Percentiles rank a stretch among this genome's conserved stretches.
Conservation (phyloP, 2,329 filamentous ascomycete species). For the Fusarium robinianum region DNA sequence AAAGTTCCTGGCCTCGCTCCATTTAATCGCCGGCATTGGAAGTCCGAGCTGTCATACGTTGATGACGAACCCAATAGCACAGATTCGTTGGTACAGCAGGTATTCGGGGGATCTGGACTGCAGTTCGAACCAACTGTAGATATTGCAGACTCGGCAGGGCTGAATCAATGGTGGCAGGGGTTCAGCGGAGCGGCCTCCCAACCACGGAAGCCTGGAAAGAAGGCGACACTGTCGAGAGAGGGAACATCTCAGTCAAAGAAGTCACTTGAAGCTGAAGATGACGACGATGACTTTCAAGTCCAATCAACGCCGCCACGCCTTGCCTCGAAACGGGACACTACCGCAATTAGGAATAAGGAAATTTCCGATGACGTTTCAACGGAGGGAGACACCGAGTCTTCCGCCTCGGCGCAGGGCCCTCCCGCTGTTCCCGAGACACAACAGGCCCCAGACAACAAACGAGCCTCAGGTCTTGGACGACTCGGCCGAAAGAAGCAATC, state of each 20-base stretch:
- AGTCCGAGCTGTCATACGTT: conserved; percentile 31
- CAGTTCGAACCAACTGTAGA: conserved; percentile 37
- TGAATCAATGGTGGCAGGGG: conserved; percentile 57
- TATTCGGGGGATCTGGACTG: conserved; percentile 47
- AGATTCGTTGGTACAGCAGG: conserved; percentile 45
- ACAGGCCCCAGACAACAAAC: conserved; percentile 24
- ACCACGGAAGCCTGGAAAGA: conserved; percentile 24
- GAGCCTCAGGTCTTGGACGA: conserved; percentile 40
- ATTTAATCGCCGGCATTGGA: conserved; percentile 51
- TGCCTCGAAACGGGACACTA: conserved; percentile 33
- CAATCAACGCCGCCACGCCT: conserved; percentile 53
- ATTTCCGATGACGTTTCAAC: conserved; percentile 40
- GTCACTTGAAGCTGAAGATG: conserved; percentile 36
- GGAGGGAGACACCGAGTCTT: conserved; percentile 39
- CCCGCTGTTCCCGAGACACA: conserved; percentile 12
- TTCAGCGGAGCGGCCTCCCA: conserved; percentile 42
- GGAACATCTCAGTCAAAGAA: conserved; percentile 22
- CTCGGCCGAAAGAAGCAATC: conserved; percentile 43
- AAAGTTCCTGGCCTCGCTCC: conserved; percentile 57
- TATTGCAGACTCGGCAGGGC: conserved; percentile 39
- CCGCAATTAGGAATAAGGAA: conserved; percentile 9
- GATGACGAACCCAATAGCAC: conserved; percentile 39
- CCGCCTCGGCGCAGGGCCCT: conserved; percentile 6
- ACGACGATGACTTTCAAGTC: conserved; percentile 58
- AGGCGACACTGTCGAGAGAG: conserved; percentile 10